These are phyloP conservation scores for Marvania coccoides DNA, from an alignment of 139 green algal species.

Conservation along the genomic window DNA sequence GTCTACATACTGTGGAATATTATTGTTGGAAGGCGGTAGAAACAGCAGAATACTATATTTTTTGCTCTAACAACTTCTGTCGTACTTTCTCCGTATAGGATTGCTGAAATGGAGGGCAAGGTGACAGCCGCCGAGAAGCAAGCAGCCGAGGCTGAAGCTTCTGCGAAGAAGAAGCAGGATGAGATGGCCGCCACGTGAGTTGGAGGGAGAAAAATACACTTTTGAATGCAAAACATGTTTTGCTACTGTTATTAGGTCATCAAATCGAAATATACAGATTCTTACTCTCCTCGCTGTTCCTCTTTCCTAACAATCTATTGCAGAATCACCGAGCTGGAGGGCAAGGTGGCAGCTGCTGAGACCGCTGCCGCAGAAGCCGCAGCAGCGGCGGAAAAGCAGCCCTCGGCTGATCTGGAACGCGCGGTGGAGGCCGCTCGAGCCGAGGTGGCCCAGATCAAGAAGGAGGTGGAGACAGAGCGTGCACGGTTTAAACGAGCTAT, in stretches of 20 bases:
- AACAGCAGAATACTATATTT: too few species aligned
- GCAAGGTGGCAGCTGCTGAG: conserved; percentile 8
- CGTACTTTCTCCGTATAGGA: too few species aligned
- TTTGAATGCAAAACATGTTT: too few species aligned
- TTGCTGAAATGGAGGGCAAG: conserved; percentile 12
- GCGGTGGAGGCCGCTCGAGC: conserved; percentile 4
- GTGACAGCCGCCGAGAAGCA: conserved; percentile 1
- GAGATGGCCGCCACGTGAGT: too few species aligned
- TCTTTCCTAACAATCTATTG: background rate
- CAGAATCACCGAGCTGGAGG: conserved; percentile 10
- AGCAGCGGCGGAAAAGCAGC: conserved; percentile 6
- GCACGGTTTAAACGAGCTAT: conserved; percentile 35
- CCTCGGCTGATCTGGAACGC: conserved; percentile 3
- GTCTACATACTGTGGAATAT: too few species aligned
- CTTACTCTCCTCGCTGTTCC: background rate
- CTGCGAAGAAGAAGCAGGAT: background rate
- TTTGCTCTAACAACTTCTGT: too few species aligned
- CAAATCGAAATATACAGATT: background rate
- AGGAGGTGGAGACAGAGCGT: conserved; percentile 32
- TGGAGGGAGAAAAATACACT: too few species aligned
- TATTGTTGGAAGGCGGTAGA: too few species aligned
- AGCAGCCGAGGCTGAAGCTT: conserved; percentile 6
- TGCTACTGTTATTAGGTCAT: too few species aligned
- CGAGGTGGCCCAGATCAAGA: conserved; percentile 13
- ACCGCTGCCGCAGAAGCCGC: conserved; percentile 1